Conservation (phyloP, 2,329 filamentous ascomycete species). For the Aspergillus sergii region DNA sequence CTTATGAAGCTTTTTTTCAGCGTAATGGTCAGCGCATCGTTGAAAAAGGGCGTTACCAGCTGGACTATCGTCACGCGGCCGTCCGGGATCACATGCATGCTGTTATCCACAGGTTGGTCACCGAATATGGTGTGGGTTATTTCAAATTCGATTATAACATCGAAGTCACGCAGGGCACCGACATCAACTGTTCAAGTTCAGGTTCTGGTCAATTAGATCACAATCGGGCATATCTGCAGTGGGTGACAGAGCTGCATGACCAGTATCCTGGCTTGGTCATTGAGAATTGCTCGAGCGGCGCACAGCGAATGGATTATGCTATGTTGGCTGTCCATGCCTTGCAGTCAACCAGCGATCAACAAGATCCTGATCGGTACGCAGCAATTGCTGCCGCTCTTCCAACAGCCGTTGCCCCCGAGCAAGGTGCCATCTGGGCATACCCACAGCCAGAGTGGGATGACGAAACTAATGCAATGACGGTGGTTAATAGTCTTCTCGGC, state of each 20-base stretch:
- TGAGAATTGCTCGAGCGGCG: slow-evolving; percentile 42
- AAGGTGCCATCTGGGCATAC: slow-evolving; percentile 41
- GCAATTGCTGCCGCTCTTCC: slow-evolving; percentile 35
- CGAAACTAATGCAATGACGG: slow-evolving; percentile 38
- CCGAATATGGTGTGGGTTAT: slow-evolving; percentile 33
- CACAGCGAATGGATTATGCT: slow-evolving; percentile 41
- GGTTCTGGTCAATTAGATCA: slow-evolving; percentile 34
- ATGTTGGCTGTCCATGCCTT: slow-evolving; percentile 36
- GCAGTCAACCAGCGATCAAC: slow-evolving; percentile 42
- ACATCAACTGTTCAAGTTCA: slow-evolving; percentile 23
- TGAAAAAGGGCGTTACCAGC: slow-evolving; percentile 37
- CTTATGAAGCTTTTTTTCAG: slow-evolving; percentile 38
- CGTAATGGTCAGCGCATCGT: slow-evolving; percentile 32
- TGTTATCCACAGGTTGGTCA: slow-evolving; percentile 28
- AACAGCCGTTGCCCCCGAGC: slow-evolving; percentile 40
- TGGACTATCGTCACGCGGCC: slow-evolving; percentile 35
- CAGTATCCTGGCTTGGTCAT: slow-evolving; percentile 33
- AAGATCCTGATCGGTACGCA: slow-evolving; percentile 34
- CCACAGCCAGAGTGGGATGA: slow-evolving; percentile 38
- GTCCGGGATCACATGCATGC: slow-evolving; percentile 28
- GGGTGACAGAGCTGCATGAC: slow-evolving; percentile 32
- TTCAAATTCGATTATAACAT: slow-evolving; percentile 46
- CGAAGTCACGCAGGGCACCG: slow-evolving; percentile 38
- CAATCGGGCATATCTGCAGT: slow-evolving; percentile 36
- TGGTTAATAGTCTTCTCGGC: slow-evolving; percentile 38